phyloP scores from a whole-genome alignment of 2,329 filamentous ascomycete genomes.

The Ceratocystis cacaofunesta region DNA sequence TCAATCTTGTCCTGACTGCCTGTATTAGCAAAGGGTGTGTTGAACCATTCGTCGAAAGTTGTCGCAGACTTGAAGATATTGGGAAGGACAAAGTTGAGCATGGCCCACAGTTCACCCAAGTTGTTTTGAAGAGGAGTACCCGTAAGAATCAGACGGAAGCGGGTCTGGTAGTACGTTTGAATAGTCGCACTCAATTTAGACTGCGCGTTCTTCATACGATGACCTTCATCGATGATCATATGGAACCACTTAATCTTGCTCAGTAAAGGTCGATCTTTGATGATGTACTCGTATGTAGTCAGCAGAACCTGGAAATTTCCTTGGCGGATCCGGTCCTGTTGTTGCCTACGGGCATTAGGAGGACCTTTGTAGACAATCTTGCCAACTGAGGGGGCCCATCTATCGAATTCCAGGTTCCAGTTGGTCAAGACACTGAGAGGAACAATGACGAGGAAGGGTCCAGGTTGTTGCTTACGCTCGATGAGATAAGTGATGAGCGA shows the following conservation, averaged over 20 bases:
- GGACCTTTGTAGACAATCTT: conserved; percentile 96
- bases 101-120: conserved; percentile 84
- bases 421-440: conserved; percentile 94
- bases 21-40: conserved; percentile 96
- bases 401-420: conserved; percentile 97
- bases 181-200: conserved; percentile 94
- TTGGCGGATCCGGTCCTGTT: conserved; percentile 86
- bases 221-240: conserved; percentile 99
- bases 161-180: conserved; percentile 84
- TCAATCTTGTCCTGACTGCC: conserved; percentile 98
- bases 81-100: conserved; percentile 95
- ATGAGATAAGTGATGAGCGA: conserved; percentile 95
- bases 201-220: conserved; percentile 97
- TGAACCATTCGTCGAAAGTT: conserved; percentile 99
- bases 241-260: conserved; percentile 99
- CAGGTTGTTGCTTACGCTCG: conserved; percentile 80
- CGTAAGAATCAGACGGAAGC: conserved; percentile 91
- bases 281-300: conserved; percentile 98
- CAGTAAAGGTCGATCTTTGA: conserved; percentile 88
- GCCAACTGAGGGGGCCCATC: conserved; percentile 80
- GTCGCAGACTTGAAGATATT: conserved; percentile 99
- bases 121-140: conserved; percentile 98
- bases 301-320: conserved; percentile 91
- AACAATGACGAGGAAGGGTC: conserved; percentile 91
- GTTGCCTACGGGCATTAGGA: conserved; percentile 70